These are phyloP conservation scores for Ophiostoma fasciatum DNA, from an alignment of 2,329 filamentous ascomycete species.

Conservation along the genomic window DNA sequence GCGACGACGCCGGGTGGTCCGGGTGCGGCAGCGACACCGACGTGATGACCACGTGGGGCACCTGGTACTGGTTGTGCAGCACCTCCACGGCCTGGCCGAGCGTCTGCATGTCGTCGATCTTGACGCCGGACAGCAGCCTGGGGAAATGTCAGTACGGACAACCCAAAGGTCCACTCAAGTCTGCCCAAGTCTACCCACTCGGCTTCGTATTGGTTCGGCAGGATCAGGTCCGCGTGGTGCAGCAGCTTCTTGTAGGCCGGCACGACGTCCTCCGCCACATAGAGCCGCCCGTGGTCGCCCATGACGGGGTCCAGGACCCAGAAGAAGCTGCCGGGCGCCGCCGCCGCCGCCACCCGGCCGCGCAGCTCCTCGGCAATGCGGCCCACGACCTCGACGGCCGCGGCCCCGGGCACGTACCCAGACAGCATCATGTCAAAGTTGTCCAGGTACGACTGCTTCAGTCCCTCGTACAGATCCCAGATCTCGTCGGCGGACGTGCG, in stretches of 20 bases:
- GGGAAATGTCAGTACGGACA: too few species aligned
- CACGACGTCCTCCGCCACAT: constrained; percentile 82
- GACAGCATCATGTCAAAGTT: constrained; percentile 91
- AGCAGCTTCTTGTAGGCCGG: constrained; percentile 77
- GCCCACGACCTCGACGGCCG: constrained; percentile 71
- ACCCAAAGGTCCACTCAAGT: neutral
- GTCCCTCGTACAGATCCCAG: constrained; percentile 65
- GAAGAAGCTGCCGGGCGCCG: constrained; percentile 69
- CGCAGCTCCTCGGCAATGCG: constrained; percentile 70
- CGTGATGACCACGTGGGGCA: constrained; percentile 87
- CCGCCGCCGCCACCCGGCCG: constrained; percentile 42
- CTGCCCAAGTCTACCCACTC: constrained; percentile 40
- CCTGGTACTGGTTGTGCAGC: constrained; percentile 58
- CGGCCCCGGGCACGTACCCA: constrained; percentile 82
- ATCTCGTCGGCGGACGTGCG: constrained; percentile 73
- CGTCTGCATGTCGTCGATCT: constrained; percentile 60
- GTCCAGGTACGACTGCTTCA: constrained; percentile 70
- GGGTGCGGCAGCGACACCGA: constrained; percentile 57
- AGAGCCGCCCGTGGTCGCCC: constrained; percentile 87
- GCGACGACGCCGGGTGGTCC: constrained; percentile 32
- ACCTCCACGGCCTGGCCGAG: constrained; percentile 60
- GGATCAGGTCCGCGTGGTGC: constrained; percentile 70
- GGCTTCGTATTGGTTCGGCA: constrained; percentile 95
- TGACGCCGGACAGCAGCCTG: constrained; percentile 71
- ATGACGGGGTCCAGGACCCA: constrained; percentile 98